These are phyloP conservation scores for Exophiala phaeomuriformis DNA, from an alignment of 2,329 filamentous ascomycete species.

Conservation along the genomic window DNA sequence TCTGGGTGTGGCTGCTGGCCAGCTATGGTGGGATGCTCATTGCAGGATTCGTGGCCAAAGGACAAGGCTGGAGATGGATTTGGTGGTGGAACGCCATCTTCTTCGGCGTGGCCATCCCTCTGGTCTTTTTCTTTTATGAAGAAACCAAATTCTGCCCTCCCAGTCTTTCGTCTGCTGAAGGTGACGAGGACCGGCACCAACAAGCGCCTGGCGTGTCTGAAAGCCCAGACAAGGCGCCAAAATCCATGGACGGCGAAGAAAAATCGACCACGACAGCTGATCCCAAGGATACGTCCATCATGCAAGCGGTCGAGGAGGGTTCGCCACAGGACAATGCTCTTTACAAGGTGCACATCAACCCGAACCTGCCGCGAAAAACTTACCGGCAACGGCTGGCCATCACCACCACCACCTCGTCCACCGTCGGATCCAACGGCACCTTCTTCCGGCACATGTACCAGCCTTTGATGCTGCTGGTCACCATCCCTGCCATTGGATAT, in stretches of 20 bases:
- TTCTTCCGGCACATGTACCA: slow-evolving; percentile 24
- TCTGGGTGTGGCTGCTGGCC: slow-evolving; percentile 38
- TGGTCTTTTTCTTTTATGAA: slow-evolving; percentile 42
- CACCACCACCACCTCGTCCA: neutral
- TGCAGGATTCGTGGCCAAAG: slow-evolving; percentile 30
- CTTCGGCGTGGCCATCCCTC: slow-evolving; percentile 34
- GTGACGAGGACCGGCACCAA: too few species aligned
- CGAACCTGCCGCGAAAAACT: slow-evolving; percentile 4
- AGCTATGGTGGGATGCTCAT: slow-evolving; percentile 30
- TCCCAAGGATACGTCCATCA: too few species aligned
- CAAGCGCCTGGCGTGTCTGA: too few species aligned
- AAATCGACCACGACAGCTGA: too few species aligned
- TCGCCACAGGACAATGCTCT: slow-evolving; percentile 35
- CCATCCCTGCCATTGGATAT: slow-evolving; percentile 33
- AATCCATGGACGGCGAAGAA: too few species aligned
- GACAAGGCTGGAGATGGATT: slow-evolving; percentile 46
- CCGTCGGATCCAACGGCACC: slow-evolving; percentile 15
- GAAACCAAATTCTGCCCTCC: slow-evolving; percentile 33
- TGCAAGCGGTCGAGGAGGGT: slow-evolving; percentile 14
- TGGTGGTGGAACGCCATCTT: slow-evolving; percentile 44
- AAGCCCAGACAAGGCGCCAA: too few species aligned
- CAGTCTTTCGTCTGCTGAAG: too few species aligned
- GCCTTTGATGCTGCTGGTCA: slow-evolving; percentile 6
- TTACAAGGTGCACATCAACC: slow-evolving; percentile 9
- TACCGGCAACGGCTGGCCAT: slow-evolving; percentile 10